Evolutionary conservation across 176 grass and related monocot species (phyloP), one percentile per base, ranked within the genome.

Genomic region (Carex pumila): DNA sequence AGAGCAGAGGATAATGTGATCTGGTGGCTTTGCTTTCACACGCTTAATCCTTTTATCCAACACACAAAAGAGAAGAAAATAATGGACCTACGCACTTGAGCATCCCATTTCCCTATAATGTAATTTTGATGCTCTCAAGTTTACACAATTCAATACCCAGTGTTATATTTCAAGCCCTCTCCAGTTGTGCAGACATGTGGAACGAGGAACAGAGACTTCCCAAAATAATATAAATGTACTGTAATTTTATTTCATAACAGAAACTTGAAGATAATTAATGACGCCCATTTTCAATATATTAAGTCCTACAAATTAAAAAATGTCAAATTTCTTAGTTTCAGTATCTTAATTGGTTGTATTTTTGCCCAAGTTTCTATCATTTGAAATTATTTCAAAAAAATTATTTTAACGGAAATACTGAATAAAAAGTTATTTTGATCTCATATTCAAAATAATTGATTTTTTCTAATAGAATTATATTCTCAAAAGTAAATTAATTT

Each of bases 1-100:
- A 73, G 69, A 73, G 70, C 70, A 73, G 17, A 37, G 65, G 41
- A 73, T 73, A 50, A 72, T 73, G 39, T 71, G 49, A 66, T 67
- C 12, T 66, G 9, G 45, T 73, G n/a, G 25, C 0, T 73, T 73
- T 45, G 39, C 69, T 73, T 73, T 50, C 70, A 50, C 70, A 73
- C 43, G 9, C 37, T 73, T 50, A 50, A 73, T 5, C 68, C 39
- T 71, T 71, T 71, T 71, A 71, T 71, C 37, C 37, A 21, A 60
- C n/a, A 18, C 57, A 60, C 57, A 19, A 60, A 60, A 21, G 37
- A 21, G 6, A 19, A 8, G 3, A 47, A 67, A 47, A 71, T 8
- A 45, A 71, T 47, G 17, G 68, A 71, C 37, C 36, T 21, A 18
- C 37, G 68, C 68, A 71, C 37, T 71, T 71, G 68, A 17, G 17